Conservation (phyloP, 2,329 filamentous ascomycete species). For the Alternaria novae-zelandiae region DNA sequence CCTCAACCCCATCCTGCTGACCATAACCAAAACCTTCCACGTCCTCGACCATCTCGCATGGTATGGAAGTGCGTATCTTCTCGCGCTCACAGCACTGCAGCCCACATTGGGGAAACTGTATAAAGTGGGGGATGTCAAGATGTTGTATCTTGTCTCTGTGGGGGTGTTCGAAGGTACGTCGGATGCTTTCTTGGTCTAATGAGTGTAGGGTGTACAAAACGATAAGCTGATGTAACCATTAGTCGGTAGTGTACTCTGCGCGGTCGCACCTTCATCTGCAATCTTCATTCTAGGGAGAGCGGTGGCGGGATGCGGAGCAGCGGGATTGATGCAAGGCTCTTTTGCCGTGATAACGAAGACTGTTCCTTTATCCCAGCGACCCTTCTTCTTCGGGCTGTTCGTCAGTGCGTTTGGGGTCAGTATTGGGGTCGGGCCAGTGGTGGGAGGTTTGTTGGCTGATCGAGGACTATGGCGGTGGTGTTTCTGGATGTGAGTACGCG, state of each 20-base stretch:
- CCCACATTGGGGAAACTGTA: conserved; percentile 49
- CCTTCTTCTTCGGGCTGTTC: conserved; percentile 40
- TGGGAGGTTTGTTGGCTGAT: conserved; percentile 31
- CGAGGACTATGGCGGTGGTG: conserved; percentile 17
- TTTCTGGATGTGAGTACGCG: not conserved
- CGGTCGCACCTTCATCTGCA: not conserved
- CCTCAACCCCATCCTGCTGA: conserved; percentile 48
- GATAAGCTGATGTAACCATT: not conserved
- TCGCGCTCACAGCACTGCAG: conserved; percentile 36
- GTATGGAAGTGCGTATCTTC: conserved; percentile 41
- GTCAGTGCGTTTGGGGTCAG: conserved; percentile 39
- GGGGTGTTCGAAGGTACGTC: conserved; percentile 46
- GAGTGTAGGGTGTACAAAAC: conserved; percentile 3
- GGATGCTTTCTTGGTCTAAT: conserved; percentile 1
- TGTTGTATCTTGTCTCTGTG: conserved; percentile 51
- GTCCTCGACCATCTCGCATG: conserved; percentile 47
- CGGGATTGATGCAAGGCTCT: not conserved
- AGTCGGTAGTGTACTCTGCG: not conserved
- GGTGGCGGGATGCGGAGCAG: not conserved
- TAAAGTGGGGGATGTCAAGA: conserved; percentile 53
- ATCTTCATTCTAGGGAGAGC: not conserved
- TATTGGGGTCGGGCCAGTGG: conserved; percentile 43
- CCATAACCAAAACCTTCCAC: conserved; percentile 50
- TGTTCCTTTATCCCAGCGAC: conserved; percentile 45
- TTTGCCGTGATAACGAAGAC: conserved; percentile 13